Base-by-base conservation (phyloP, 192 early-diverging fungal species). In the Umbelopsis vinacea region DNA sequence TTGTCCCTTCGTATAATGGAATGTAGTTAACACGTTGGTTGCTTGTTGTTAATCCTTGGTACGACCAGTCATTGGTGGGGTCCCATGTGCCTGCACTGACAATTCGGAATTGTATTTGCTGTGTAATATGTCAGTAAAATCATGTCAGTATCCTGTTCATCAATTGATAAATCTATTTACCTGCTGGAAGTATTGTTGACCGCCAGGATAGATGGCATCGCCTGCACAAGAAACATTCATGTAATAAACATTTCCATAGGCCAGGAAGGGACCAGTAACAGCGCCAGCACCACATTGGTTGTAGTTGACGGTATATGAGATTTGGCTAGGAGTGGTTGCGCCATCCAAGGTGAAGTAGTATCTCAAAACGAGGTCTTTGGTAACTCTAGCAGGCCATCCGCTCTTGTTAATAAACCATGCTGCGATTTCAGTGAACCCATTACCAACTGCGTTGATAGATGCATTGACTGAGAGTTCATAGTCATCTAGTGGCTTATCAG, bases 391-490 rank as follows among this genome's bases (percentile, higher is more conserved):
- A 7, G 57, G 57, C 57, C 57, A 63, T 29, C 57, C 57, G 7
- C 57, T 63, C 23, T 63, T 63, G 37, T 63, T 63, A 22, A 63
- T 63, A 6, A 63, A 63, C 57, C 57, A 63, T 21, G 57, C 57
- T 21, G 57, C 57, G 7, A 63, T 63, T 22, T 63, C 57, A 17
- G 57, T 63, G 37, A 63, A 63, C 6, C 57, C 57, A 63, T 6
- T 63, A 37, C 57, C 57, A 1, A 24, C 57, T 21, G 57, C 57
- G 17, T 63, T 63, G 57, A 63, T 63, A 9, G 57, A 63, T 1
- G 57, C 57, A 63, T 63, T 63, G 57, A 63, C 57, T 2, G 57
- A 63, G 2, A 37, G 37, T 17, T 63, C 57, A 63, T 63, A 63
- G 37, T 63, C 57, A 63, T 63, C 57, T 23, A 37, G 57, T 1